These are phyloP conservation scores for Arabidopsis suecica DNA, from an alignment of 345 rosid species.

Conservation along the genomic window DNA sequence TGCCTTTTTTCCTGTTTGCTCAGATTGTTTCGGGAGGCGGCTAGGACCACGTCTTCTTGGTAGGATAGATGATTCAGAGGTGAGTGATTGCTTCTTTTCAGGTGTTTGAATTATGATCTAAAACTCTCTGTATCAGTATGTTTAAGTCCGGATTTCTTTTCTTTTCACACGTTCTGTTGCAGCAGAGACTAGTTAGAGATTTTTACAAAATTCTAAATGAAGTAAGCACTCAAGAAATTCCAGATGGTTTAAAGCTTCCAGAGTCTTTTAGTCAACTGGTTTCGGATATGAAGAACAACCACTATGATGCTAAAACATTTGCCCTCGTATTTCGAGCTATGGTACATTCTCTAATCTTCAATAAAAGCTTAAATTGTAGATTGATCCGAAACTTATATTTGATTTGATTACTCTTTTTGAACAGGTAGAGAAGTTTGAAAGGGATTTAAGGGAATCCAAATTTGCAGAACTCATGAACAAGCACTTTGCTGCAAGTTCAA, in stretches of 20 bases:
- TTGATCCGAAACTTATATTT: background rate
- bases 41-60: constrained; percentile 95
- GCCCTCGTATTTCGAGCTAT: constrained; percentile 82
- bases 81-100: constrained; percentile 45
- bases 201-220: constrained; percentile 81
- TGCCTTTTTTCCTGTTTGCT: constrained; percentile 10
- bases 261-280: constrained; percentile 88
- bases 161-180: constrained; percentile 41
- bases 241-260: constrained; percentile 82
- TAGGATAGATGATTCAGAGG: constrained; percentile 89
- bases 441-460: constrained; percentile 87
- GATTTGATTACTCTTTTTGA: constrained; percentile 25
- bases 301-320: constrained; percentile 87
- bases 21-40: constrained; percentile 99
- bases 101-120: background rate
- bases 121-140: constrained; percentile 34
- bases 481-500: constrained; percentile 98
- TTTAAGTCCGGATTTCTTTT: constrained; percentile 30
- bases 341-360: constrained; percentile 54
- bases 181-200: constrained; percentile 88
- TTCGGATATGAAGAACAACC: constrained; percentile 83
- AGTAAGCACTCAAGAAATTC: constrained; percentile 84
- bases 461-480: constrained; percentile 96
- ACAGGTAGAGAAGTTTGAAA: constrained; percentile 94
- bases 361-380: background rate